These are phyloP conservation scores for Penicillium herquei DNA, from an alignment of 495 filamentous ascomycete genomes.

Conservation along the genomic window DNA sequence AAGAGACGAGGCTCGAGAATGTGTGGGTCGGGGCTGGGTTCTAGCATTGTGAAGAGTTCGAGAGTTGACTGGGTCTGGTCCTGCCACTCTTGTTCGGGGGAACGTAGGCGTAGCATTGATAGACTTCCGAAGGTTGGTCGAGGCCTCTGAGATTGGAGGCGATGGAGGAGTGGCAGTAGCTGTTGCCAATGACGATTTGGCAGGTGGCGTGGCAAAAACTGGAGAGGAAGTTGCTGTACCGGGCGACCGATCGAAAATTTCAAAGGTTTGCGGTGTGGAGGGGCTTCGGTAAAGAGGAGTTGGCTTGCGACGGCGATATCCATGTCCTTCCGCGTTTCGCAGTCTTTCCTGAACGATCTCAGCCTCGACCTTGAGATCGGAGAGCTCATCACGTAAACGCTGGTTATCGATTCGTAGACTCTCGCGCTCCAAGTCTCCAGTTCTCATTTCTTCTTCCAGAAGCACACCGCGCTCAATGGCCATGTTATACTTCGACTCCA, in stretches of 20 bases:
- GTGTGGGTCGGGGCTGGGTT: constrained; percentile 37
- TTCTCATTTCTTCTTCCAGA: constrained; percentile 90
- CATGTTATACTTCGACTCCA: constrained; percentile 95
- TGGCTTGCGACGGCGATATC: constrained; percentile 53
- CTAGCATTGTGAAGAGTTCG: constrained; percentile 44
- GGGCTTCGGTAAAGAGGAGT: constrained; percentile 44
- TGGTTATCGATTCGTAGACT: constrained; percentile 82
- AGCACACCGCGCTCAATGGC: constrained; percentile 89
- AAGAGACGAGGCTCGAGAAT: constrained; percentile 56
- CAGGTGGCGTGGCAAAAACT: constrained; percentile 68
- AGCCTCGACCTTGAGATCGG: constrained; percentile 88
- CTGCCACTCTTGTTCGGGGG: constrained; percentile 38
- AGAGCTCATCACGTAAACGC: constrained; percentile 81
- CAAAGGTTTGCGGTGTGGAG: constrained; percentile 52
- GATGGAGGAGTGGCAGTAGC: constrained; percentile 72
- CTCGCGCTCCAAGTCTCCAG: constrained; percentile 89
- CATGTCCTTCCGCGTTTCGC: constrained; percentile 59
- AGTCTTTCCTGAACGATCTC: constrained; percentile 94
- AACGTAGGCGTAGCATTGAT: constrained; percentile 46
- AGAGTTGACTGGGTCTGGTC: constrained; percentile 32
- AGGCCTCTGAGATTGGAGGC: constrained; percentile 56
- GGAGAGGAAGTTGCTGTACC: constrained; percentile 68
- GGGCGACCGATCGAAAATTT: constrained; percentile 55
- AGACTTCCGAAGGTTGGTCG: constrained; percentile 43
- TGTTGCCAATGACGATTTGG: constrained; percentile 68